phyloP scores from a whole-genome alignment of 768 basidiomycete genomes.

The Mycena vitilis region DNA sequence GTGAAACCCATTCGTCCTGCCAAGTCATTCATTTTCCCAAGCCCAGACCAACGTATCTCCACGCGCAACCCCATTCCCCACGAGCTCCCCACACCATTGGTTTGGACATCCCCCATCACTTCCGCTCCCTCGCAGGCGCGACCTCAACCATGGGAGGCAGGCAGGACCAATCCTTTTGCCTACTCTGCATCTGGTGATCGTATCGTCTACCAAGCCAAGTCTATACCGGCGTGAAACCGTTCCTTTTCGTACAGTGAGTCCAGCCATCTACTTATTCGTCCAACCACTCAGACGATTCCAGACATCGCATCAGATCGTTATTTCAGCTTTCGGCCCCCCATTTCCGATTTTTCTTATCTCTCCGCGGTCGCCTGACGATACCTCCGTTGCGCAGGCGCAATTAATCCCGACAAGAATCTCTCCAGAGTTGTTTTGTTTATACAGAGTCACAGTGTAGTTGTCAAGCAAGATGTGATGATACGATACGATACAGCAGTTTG shows the following conservation, averaged over 20 bases:
- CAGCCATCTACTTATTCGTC: not conserved
- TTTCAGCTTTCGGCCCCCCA: conserved; percentile 2
- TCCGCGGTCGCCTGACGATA: conserved; percentile 10
- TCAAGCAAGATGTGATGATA: conserved; percentile 31
- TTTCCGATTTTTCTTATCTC: conserved; percentile 19
- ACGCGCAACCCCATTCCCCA: not conserved
- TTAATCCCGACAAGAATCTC: not conserved
- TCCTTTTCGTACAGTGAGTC: conserved; percentile 3
- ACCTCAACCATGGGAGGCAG: conserved; percentile 3
- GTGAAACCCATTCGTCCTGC: not conserved
- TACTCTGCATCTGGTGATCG: conserved; percentile 8
- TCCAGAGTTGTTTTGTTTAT: conserved; percentile 9
- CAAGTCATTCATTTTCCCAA: conserved; percentile 1
- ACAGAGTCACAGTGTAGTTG: conserved; percentile 10
- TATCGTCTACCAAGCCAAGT: conserved; percentile 2
- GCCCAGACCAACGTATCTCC: not conserved
- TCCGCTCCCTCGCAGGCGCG: conserved; percentile 7
- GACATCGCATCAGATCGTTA: conserved; percentile 10
- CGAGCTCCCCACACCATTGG: conserved; percentile 10
- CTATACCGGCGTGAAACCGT: not conserved
- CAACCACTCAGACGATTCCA: not conserved
- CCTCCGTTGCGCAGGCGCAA: conserved; percentile 9
- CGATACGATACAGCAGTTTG: conserved; percentile 33
- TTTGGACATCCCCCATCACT: conserved; percentile 29
- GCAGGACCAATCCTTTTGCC: not conserved